Evolutionary conservation across 345 rosid genomes (phyloP).

Genomic region (Angophora floribunda): DNA sequence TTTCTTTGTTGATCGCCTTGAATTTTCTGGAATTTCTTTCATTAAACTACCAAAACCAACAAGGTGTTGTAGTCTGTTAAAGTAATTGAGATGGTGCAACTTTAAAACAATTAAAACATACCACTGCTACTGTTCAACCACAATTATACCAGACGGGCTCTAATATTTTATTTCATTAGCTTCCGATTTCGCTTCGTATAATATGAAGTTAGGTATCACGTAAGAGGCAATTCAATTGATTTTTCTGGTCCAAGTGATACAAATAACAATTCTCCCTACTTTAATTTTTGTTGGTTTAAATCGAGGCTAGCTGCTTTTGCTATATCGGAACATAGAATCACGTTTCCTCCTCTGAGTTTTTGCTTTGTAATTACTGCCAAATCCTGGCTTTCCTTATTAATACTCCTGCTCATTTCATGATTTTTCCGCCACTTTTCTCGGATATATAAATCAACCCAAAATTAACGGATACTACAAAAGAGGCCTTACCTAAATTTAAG

Average conservation of each 20-base stretch:
- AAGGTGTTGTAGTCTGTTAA: neutral
- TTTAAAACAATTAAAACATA: neutral
- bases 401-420: neutral
- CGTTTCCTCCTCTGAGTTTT: neutral
- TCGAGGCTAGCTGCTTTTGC: neutral
- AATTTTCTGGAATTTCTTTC: neutral
- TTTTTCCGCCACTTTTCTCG: neutral
- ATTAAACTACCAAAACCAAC: neutral
- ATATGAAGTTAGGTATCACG: neutral
- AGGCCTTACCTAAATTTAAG: neutral
- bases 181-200: neutral
- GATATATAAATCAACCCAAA: neutral
- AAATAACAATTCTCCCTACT: neutral
- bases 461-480: neutral
- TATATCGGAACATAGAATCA: neutral
- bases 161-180: neutral
- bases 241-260: neutral
- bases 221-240: neutral
- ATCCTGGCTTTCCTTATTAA: neutral
- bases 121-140: neutral
- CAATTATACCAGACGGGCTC: neutral
- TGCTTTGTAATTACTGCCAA: neutral
- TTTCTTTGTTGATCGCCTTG: neutral
- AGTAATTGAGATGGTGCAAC: neutral
- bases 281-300: no score